Evolutionary conservation across 1,284 basidiomycete species (phyloP), one percentile per base, ranked within the genome.

Genomic region (Tilletia horrida): DNA sequence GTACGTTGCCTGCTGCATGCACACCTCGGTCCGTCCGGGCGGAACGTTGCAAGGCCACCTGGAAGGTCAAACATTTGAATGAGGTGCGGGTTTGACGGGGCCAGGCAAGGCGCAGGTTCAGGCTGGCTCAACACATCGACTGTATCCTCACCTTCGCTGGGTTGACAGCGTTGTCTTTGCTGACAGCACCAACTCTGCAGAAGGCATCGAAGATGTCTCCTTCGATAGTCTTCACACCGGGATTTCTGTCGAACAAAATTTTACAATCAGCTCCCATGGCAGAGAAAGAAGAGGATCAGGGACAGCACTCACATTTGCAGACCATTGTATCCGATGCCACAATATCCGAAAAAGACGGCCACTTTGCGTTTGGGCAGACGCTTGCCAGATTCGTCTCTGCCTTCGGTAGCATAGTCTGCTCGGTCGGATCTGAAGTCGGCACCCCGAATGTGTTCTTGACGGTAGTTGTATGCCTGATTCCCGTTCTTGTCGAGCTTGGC

Each of bases 1-100:
- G 88, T 31, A 93, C 85, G 81, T 99, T 99, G 13, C 94, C 92
- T 7, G 93, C 94, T 4, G 96, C 96, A 80, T 97, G 94, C 4
- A 99, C 96, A 21, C 96, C 96, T 0, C 94, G 91, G 82, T 99
- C 96, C 0, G 96, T 99, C 1, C 96, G 86, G 6, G 96, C 96
- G 1, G 95, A 92, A 45, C 96, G 88, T 55, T 88, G 89, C 14
- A 98, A 86, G 62, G 86, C 88, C 64, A 94, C 90, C 91, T 66
- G 62, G 40, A 13, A 18, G 13, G 23, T 6, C 11, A 9, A 14
- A 1, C 50, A 40, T 40, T 40, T 4, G 6, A 11, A 11, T 40
- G 35, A 40, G 35, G 11, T 40, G 4, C 35, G 35, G n/a, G 35
- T 11, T 40, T 4, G 35, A 40, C 35, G 4, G 4, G 35, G 6